These are phyloP conservation scores for Penicillium daleae DNA, from an alignment of 495 filamentous ascomycete species.

Conservation along the genomic window DNA sequence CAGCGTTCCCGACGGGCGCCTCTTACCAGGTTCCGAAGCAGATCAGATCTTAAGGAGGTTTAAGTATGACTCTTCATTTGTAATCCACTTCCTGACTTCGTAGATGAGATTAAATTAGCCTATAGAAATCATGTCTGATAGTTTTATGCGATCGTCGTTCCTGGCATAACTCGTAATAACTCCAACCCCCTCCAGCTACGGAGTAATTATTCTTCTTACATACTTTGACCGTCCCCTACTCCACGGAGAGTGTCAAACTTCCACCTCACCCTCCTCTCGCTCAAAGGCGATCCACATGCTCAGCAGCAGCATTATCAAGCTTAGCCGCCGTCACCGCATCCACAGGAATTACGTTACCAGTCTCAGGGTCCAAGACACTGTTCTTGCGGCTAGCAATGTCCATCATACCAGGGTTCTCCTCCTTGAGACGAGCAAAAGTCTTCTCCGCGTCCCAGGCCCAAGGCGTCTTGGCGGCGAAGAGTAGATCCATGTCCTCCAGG, in stretches of 20 bases:
- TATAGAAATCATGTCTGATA: neutral
- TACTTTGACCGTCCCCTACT: neutral
- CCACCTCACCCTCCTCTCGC: neutral
- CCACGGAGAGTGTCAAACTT: neutral
- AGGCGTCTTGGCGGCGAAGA: constrained; percentile 62
- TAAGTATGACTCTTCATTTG: neutral
- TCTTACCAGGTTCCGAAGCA: neutral
- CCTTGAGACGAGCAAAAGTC: constrained; percentile 57
- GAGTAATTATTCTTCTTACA: neutral
- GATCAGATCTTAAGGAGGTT: neutral
- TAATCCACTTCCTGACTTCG: neutral
- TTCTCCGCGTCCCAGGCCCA: constrained; percentile 70
- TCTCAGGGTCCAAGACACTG: constrained; percentile 53
- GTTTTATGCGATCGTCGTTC: too few species aligned
- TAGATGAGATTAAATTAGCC: neutral
- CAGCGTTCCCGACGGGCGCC: constrained; percentile 11
- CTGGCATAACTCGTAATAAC: constrained; percentile 9
- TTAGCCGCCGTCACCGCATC: constrained; percentile 24
- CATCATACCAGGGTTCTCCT: constrained; percentile 54
- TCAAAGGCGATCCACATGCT: constrained; percentile 35
- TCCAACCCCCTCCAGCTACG: neutral
- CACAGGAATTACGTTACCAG: constrained; percentile 34
- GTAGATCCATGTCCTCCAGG: constrained; percentile 69
- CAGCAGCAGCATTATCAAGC: constrained; percentile 20
- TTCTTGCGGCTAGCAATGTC: constrained; percentile 49